Evolutionary conservation across 176 grass and related monocot genomes (phyloP).

Genomic region (Otatea glauca): DNA sequence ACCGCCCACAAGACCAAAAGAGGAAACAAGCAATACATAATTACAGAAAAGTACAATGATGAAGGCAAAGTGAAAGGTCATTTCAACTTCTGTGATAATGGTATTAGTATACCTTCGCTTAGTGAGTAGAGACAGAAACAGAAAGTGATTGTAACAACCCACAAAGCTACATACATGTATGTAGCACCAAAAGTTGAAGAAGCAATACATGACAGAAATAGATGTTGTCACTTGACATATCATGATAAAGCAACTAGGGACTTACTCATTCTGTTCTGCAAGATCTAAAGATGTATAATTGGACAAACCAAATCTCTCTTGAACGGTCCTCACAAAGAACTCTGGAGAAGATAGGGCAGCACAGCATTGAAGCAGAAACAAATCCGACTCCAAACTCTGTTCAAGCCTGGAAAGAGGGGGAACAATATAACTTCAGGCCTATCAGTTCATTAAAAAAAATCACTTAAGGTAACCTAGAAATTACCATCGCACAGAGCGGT

Average conservation of each 20-base stretch:
- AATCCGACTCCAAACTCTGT: conserved; percentile 91
- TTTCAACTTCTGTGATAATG: neutral
- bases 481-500: conserved; percentile 93
- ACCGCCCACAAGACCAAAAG: neutral
- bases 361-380: conserved; percentile 97
- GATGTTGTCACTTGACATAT: conserved; percentile 9
- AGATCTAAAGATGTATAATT: conserved; percentile 80
- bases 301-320: conserved; percentile 89
- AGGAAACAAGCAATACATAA: conserved; percentile 11
- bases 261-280: conserved; percentile 86
- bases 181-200: conserved; percentile 20
- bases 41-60: conserved; percentile 7
- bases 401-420: conserved; percentile 73
- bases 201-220: conserved; percentile 32
- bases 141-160: conserved; percentile 10
- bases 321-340: conserved; percentile 85
- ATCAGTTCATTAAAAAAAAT: conserved; percentile 35
- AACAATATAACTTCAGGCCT: conserved; percentile 39
- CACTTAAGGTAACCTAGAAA: conserved; percentile 28
- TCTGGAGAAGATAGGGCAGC: conserved; percentile 91
- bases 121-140: conserved; percentile 9
- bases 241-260: conserved; percentile 21
- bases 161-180: conserved; percentile 8
- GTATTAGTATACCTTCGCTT: neutral
- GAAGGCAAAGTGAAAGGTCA: neutral